Base-by-base conservation (phyloP, 495 filamentous ascomycete genomes). In the Talaromyces thailandensis region DNA sequence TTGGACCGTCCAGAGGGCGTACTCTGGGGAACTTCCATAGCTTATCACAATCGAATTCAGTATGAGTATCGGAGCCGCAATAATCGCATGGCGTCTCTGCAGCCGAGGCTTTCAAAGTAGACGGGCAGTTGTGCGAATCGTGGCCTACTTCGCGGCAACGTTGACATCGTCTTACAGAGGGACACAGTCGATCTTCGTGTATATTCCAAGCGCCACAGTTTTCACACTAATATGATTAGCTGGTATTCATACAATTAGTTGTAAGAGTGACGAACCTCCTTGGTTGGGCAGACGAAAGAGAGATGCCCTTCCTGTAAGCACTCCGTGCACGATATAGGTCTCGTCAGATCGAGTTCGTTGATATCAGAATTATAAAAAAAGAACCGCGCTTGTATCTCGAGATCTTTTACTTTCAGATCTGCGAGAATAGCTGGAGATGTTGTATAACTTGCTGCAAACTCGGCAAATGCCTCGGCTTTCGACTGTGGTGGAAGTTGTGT, bases 301-400 rank as follows among this genome's bases (percentile, higher is more conserved):
- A 80, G 64, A 62, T 83, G 81, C 7, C 79, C 81, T 64, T 75
- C 66, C 24, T 68, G 64, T 35, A 76, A 69, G 60, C 81, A 83
- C 60, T 79, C 77, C 24, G 69, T 70, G 48, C 72, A 83, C 52
- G 73, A 71, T 64, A 87, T 68, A 79, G 89, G 89, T 78, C 84
- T 58, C 78, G 88, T 71, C 72, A 84, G 73, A 74, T 92, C 70
- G 77, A 84, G 69, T 40, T 89, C 65, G 66, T 90, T 63, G 75
- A 86, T 68, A 71, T 86, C 68, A 71, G 81, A 68, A 79, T 84
- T 65, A 80, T 88, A 72, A 76, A 77, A 76, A n/a, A 82, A 67
- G 48, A 65, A 70, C 52, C 66, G 69, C 11, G 76, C 66, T 63
- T 81, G 76, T 2, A 67, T 63, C 52, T 77, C 71, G 61, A 81